Evolutionary conservation across 306 rosid species (phyloP), one percentile per base, ranked within the genome.

Genomic region (cucumber (Cucumis sativus)): DNA sequence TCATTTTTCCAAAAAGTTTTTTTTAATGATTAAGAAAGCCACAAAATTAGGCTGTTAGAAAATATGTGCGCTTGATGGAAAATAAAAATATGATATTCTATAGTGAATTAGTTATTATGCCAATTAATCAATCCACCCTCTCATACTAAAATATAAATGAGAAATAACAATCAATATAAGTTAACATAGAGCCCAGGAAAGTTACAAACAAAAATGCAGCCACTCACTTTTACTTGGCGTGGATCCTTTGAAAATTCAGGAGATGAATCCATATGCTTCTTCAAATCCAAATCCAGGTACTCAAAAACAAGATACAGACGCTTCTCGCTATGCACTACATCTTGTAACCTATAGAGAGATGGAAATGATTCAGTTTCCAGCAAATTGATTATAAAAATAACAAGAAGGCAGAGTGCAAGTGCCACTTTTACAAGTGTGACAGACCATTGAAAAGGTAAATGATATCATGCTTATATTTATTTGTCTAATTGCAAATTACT

Each of bases 191-290:
- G 5, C 14, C 28, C 28, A 59, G 52, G 73, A 14, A 71, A 64
- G 65, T 35, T 13, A 40, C 54, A 56, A 79, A 67, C 6, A 12
- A 58, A 77, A 81, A 45, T 49, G 35, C 63, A 30, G 72, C 18
- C 63, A 58, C 89, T 67, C 83, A 90, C 99, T 84, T 95, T 95
- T 75, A 92, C 86, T 88, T 92, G 99, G 58, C 88, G 92, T 2
- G 84, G 93, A 78, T 95, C 97, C 84, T 88, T 90, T 67, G 89
- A 83, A 59, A 95, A 95, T 39, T 92, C 99, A 15, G 97, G 99
- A 82, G 96, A 84, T 72, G 97, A 92, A 83, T 95, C 99, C 99
- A 92, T 95, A 81, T 95, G 97, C 83, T 95, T 92, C 97, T 95
- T 92, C 80, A 95, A 86, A 88, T 95, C 97, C 84, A 95, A 87